Base-by-base conservation (phyloP, 1,284 basidiomycete genomes). In the Ganoderma sp. region DNA sequence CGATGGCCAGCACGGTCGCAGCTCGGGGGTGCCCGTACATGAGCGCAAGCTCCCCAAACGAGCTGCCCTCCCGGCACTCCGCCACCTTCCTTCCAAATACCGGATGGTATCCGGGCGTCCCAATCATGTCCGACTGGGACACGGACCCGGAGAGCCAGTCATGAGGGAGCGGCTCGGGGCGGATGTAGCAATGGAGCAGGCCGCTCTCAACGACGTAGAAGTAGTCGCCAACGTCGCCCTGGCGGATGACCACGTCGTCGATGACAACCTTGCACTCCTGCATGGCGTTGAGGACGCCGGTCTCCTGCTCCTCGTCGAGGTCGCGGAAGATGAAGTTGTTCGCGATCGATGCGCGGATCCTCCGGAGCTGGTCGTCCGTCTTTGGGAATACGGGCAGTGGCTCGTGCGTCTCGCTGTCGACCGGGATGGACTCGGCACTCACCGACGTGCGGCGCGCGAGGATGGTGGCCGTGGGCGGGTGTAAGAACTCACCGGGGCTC, bases 1-100 rank as follows among this genome's bases (percentile, higher is more conserved):
- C 90, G 50, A 93, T 90, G 3, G 97, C 91, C 39, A 98, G 82
- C 61, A 99, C 96, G 2, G 96, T 96, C 5, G 98, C 97, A 6
- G 96, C 96, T 61, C 97, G 93, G 41, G 96, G 95, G 75, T 98
- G 96, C 59, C 96, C 96, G 81, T 99, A 98, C 94, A 99, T 97
- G 73, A 99, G 83, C 41, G 98, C 98, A 61, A 99, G 86, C 81
- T 99, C 98, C 63, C 98, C 97, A 75, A 99, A 99, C 61, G 93
- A 95, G 71, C 87, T 90, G 0, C 96, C 96, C 1, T 95, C 90
- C 60, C 87, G 87, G 84, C 94, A 97, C 69, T 93, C 91, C 60
- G 91, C 88, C 5, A 98, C 96, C 78, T 93, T 91, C 74, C 90
- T 92, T 60, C 95, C 95, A 76, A 88, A 91, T 69, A 87, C 84